Percentiles rank a stretch among this genome's conserved stretches.
Evolutionary conservation across 345 rosid species (phyloP).

Genomic region (rapeseed (Brassica napus)): DNA sequence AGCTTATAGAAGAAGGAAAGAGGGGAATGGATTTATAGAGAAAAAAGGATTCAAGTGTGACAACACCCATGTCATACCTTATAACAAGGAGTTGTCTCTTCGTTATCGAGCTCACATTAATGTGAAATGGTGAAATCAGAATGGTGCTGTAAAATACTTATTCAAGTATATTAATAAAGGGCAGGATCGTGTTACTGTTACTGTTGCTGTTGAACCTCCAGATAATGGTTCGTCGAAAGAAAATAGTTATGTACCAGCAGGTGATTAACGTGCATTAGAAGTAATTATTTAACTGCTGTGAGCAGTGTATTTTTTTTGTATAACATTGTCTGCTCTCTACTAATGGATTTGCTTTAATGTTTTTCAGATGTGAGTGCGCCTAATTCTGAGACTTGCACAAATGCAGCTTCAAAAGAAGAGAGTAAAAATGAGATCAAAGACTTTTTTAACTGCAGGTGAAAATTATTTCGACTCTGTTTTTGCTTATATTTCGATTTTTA

Average conservation of each 20-base stretch:
- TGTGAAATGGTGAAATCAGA: not conserved
- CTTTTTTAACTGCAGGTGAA: too few relatives aligned
- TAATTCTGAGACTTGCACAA: too few relatives aligned
- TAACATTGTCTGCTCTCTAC: too few relatives aligned
- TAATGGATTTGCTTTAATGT: too few relatives aligned
- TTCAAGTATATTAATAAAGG: not conserved
- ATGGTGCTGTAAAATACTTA: not conserved
- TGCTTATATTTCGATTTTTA: too few relatives aligned
- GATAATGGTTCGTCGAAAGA: not conserved
- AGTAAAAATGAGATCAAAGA: too few relatives aligned
- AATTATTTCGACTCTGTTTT: too few relatives aligned
- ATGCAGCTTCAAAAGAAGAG: too few relatives aligned
- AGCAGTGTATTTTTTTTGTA: too few relatives aligned
- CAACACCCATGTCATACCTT: not conserved
- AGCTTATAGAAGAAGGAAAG: not conserved
- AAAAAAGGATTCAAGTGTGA: not conserved
- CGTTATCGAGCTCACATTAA: not conserved
- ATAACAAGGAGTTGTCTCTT: not conserved
- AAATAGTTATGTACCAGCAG: not conserved
- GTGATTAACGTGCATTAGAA: too few relatives aligned
- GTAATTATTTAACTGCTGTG: too few relatives aligned
- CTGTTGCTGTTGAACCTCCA: not conserved
- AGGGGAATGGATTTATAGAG: not conserved
- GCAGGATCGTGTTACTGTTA: not conserved
- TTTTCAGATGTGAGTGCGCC: too few relatives aligned